Evolutionary conservation across 345 rosid genomes (phyloP).

Genomic region (Trapa incisa): DNA sequence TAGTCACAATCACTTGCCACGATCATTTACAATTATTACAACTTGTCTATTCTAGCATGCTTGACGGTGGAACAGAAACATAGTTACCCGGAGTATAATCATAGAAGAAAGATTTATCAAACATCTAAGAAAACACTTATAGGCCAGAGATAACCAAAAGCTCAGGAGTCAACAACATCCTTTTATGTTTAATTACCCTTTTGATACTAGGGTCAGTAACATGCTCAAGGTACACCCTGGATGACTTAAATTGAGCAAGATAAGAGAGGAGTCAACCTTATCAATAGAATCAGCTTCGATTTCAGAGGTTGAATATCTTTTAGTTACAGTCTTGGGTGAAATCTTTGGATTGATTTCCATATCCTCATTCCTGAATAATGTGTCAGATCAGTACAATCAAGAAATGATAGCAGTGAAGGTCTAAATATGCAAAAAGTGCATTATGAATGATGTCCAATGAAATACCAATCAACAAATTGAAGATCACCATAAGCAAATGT

Average conservation of each 20-base stretch:
- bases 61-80: background rate
- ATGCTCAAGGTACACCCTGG: background rate
- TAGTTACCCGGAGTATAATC: background rate
- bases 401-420: background rate
- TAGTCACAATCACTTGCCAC: background rate
- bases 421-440: background rate
- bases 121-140: background rate
- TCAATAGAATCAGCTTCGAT: constrained; percentile 62
- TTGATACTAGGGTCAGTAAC: background rate
- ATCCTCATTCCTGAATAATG: constrained; percentile 40
- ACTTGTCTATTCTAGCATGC: background rate
- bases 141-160: background rate
- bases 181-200: background rate
- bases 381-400: background rate
- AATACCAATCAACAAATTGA: background rate
- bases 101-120: background rate
- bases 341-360: constrained; percentile 19
- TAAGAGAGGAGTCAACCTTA: constrained; percentile 37
- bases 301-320: constrained; percentile 13
- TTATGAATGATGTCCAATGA: background rate
- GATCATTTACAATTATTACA: background rate
- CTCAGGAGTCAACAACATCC: background rate
- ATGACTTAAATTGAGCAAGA: background rate
- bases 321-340: constrained; percentile 23
- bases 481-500: background rate